phyloP scores from a whole-genome alignment of 2,329 filamentous ascomycete genomes.

The Leptographium procerum region DNA sequence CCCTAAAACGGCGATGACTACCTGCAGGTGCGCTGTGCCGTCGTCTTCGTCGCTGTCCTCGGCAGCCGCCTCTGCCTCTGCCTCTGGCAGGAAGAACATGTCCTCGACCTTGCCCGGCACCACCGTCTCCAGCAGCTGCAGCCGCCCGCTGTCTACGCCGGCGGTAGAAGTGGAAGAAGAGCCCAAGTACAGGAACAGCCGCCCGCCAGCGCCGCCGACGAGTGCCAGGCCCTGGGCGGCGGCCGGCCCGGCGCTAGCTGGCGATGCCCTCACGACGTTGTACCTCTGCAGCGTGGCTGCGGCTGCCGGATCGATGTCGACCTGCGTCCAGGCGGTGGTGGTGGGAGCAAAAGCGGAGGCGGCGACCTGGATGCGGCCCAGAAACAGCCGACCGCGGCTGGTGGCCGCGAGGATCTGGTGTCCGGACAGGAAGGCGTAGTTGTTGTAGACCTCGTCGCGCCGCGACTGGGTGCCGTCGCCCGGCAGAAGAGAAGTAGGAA shows the following conservation, averaged over 20 bases:
- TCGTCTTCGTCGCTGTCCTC: background rate
- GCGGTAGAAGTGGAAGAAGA: too few species aligned
- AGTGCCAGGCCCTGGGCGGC: conserved; percentile 22
- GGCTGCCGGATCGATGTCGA: conserved; percentile 21
- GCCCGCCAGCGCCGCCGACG: conserved; percentile 37
- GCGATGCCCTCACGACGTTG: conserved; percentile 28
- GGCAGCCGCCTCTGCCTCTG: background rate
- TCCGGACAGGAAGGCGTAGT: conserved; percentile 58
- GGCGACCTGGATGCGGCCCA: conserved; percentile 4
- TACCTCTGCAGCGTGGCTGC: conserved; percentile 31
- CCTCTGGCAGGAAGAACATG: conserved; percentile 29
- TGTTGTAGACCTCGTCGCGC: conserved; percentile 13
- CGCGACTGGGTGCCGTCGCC: background rate
- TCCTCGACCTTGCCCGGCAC: conserved; percentile 39
- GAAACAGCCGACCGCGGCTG: conserved; percentile 10
- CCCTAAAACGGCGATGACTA: conserved; percentile 36
- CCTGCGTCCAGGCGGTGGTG: conserved; percentile 30
- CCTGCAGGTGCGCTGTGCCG: background rate
- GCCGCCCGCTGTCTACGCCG: background rate
- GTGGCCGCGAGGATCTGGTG: conserved; percentile 54
- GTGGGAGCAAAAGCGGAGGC: background rate
- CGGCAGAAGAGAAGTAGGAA: background rate
- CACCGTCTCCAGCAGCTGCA: conserved; percentile 18
- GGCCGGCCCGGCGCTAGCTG: conserved; percentile 14
- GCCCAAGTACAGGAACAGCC: conserved; percentile 33